Conservation (phyloP, 2,329 filamentous ascomycete species). For the Aspergillus sp. region DNA sequence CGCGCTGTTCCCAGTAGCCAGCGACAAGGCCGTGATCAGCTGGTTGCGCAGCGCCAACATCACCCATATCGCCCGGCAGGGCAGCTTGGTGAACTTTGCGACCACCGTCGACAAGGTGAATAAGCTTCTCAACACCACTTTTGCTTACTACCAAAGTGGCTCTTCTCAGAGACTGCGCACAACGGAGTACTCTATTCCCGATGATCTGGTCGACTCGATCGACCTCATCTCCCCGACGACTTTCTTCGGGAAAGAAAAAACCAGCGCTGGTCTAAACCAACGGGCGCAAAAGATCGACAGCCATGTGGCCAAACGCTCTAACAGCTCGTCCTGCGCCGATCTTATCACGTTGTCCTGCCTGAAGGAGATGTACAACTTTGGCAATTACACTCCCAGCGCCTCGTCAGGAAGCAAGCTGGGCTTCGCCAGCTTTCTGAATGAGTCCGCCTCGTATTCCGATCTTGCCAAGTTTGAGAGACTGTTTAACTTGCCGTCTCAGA, state of each 20-base stretch:
- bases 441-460: slow-evolving; percentile 53
- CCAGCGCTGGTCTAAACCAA: not conserved
- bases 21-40: slow-evolving; percentile 38
- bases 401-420: slow-evolving; percentile 52
- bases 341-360: slow-evolving; percentile 53
- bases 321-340: slow-evolving; percentile 19
- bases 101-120: slow-evolving; percentile 47
- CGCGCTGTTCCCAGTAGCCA: slow-evolving; percentile 44
- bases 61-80: slow-evolving; percentile 40
- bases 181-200: slow-evolving; percentile 44
- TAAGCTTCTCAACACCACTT: slow-evolving; percentile 52
- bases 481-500: slow-evolving; percentile 46
- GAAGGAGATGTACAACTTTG: slow-evolving; percentile 53
- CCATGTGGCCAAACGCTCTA: slow-evolving; percentile 4
- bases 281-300: not conserved
- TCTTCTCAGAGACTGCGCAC: slow-evolving; percentile 44
- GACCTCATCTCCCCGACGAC: slow-evolving; percentile 56
- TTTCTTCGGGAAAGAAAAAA: slow-evolving; percentile 48
- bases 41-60: slow-evolving; percentile 51
- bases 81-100: slow-evolving; percentile 47
- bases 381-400: slow-evolving; percentile 48
- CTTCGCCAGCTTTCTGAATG: slow-evolving; percentile 56
- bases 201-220: slow-evolving; percentile 43
- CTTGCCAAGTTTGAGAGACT: slow-evolving; percentile 44
- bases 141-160: slow-evolving; percentile 49